Evolutionary conservation across 139 green algal species (phyloP), one percentile per base, ranked within the genome.

Genomic region (Gonium pectorale): DNA sequence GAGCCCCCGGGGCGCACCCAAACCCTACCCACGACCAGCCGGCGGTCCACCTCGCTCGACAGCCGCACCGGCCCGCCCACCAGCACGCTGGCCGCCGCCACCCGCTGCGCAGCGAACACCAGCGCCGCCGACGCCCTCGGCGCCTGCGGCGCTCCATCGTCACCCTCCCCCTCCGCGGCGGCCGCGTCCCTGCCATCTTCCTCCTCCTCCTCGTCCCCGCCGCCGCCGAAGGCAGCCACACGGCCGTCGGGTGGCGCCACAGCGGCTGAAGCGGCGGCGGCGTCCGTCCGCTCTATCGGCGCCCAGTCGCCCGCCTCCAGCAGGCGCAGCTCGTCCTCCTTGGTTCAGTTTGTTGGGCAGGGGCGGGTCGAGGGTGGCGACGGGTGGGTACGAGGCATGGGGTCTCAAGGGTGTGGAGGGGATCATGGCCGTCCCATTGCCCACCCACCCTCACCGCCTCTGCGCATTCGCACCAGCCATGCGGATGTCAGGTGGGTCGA

Each of bases 1-100:
- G 21, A 31, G 17, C 62, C 5, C 31, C 62, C 62, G 31, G 62
- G 29, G 6, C 59, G 73, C 75, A 26, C 75, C 15, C 71, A 15
- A 44, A 26, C 38, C 59, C 83, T 89, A 79, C 95, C 96, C 24
- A 83, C 89, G 1, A 92, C 87, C 85, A 98, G 84, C 26, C 94
- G 91, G 41, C 83, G 73, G 70, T 98, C 95, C 4, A 90, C 89
- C 60, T 93, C 90, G 60, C 73, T 87, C 37, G 52, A 64, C 6
- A 86, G 19, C 31, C 92, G 67, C 54, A 94, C 84, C 5, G 86
- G 86, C 4, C 87, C 87, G 24, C 90, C 85, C 1, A 89, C 83
- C 26, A 95, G 33, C 59, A 96, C 91, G 4, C 62, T 68, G 26
- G 60, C 73, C 31, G 35, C 59, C 33, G 3, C 24, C 59, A 60